Base-by-base conservation (phyloP, 495 filamentous ascomycete species). In the Penicillium cosmopolitanum region DNA sequence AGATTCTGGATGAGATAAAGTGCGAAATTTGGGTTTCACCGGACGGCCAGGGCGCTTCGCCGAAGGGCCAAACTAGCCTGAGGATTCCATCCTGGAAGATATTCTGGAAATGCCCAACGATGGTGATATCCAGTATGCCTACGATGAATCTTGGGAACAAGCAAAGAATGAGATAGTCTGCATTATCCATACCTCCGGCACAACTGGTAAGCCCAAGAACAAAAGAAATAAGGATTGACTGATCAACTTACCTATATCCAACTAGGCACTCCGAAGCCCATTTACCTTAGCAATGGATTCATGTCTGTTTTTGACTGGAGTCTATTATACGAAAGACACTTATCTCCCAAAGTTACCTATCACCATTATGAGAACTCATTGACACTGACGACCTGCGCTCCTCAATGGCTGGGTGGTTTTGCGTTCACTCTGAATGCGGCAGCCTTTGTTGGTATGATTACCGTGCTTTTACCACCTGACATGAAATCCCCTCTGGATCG, bases 121-220 rank as follows among this genome's bases (percentile, higher is more conserved):
- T 51, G 13, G 15, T 8, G 21, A 9, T 34, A 12, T 16, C 33
- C 21, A 18, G 28, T 51, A 51, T 16, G 1, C 25, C 19, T 51
- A 51, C 15, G 3, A 51, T 19, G 50, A 31, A 15, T 31, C 50
- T 33, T 51, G 50, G 50, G 23, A 51, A 35, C 19, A 51, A 33
- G 50, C 28, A 1, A 51, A 51, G 4, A 35, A 51, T 19, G 50
- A 51, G 25, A 13, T 35, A 18, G 50, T 51, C 3, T 51, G 50
- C 33, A 51, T 51, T 21, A 51, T 51, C 25, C 50, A 51, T 15
- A 51, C 25, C 15, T 51, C 50, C n/a, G 50, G 50, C 12, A 51
- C 50, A 15, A 51, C 50, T 33, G 50, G 50, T 33, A 51, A 21
- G 50, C 15, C 9, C n/a, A 10, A 16, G 8, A 11, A 0, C 25